A percentile compares a stretch with the other conserved stretches of the same genome.
Evolutionary conservation across 2,329 filamentous ascomycete genomes (phyloP).

Genomic region (Coniosporium tulheliwenetii): DNA sequence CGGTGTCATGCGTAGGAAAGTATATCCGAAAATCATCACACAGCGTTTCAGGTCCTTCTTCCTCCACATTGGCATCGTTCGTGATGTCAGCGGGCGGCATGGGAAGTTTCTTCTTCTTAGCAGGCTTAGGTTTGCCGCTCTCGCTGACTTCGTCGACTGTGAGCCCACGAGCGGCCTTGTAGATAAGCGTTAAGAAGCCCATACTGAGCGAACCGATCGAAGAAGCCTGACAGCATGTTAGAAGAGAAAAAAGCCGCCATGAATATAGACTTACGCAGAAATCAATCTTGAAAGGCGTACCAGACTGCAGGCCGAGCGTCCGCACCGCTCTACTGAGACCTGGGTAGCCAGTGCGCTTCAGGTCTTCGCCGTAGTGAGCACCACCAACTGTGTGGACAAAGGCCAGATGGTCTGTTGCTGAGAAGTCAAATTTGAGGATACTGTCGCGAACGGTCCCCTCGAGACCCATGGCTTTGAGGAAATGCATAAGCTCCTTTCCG

Average conservation of each 20-base stretch:
- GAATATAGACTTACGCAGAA: conserved; percentile 30
- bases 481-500: conserved; percentile 53
- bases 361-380: conserved; percentile 15
- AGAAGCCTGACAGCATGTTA: conserved; percentile 32
- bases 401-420: conserved; percentile 50
- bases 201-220: conserved; percentile 66
- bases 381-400: conserved; percentile 66
- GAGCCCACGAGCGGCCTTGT: conserved; percentile 39
- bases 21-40: conserved; percentile 53
- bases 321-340: conserved; percentile 55
- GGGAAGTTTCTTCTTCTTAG: no score
- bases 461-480: conserved; percentile 51
- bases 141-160: no score
- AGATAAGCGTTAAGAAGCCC: conserved; percentile 46
- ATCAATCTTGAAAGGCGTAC: conserved; percentile 48
- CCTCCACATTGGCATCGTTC: conserved; percentile 1
- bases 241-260: no score
- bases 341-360: conserved; percentile 50
- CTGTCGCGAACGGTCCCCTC: conserved; percentile 50
- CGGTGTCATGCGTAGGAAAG: conserved; percentile 60
- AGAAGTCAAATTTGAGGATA: conserved; percentile 68
- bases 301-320: conserved; percentile 43
- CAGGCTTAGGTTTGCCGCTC: no score
- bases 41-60: conserved; percentile 12
- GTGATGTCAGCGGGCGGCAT: no score